phyloP scores from a whole-genome alignment of 2,329 filamentous ascomycete genomes.

The Lachnellula cervina region DNA sequence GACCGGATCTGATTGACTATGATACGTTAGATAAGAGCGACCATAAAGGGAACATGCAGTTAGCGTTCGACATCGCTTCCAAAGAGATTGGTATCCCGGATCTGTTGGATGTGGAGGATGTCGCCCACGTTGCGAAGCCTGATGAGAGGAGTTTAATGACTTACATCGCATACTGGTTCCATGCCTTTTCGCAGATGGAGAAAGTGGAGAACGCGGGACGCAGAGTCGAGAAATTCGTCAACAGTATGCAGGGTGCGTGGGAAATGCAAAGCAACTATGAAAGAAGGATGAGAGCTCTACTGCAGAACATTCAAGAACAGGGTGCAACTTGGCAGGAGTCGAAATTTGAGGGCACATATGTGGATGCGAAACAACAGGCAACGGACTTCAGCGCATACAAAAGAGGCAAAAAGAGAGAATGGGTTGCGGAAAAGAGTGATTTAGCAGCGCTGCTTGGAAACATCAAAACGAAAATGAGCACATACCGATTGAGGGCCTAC shows the following conservation, averaged over 20 bases:
- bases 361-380: slow-evolving; percentile 84
- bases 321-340: slow-evolving; percentile 71
- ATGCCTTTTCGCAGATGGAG: slow-evolving; percentile 98
- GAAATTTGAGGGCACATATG: slow-evolving; percentile 85
- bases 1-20: slow-evolving; percentile 95
- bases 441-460: slow-evolving; percentile 89
- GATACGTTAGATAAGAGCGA: slow-evolving; percentile 91
- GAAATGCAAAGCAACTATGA: slow-evolving; percentile 99
- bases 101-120: slow-evolving; percentile 93
- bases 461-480: slow-evolving; percentile 97
- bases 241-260: slow-evolving; percentile 98
- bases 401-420: slow-evolving; percentile 80
- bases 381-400: slow-evolving; percentile 84
- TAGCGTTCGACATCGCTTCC: slow-evolving; percentile 93
- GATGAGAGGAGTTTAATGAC: slow-evolving; percentile 98
- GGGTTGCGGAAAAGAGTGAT: slow-evolving; percentile 98
- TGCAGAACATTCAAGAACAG: slow-evolving; percentile 70
- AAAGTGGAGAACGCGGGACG: slow-evolving; percentile 95
- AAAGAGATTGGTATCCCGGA: slow-evolving; percentile 97
- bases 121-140: slow-evolving; percentile 91
- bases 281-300: slow-evolving; percentile 77
- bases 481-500: slow-evolving; percentile 86
- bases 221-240: slow-evolving; percentile 96
- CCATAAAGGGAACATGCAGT: slow-evolving; percentile 93
- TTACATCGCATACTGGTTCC: slow-evolving; percentile 99